Base-by-base conservation (phyloP, 345 rosid species). In the Microthlaspi erraticum region DNA sequence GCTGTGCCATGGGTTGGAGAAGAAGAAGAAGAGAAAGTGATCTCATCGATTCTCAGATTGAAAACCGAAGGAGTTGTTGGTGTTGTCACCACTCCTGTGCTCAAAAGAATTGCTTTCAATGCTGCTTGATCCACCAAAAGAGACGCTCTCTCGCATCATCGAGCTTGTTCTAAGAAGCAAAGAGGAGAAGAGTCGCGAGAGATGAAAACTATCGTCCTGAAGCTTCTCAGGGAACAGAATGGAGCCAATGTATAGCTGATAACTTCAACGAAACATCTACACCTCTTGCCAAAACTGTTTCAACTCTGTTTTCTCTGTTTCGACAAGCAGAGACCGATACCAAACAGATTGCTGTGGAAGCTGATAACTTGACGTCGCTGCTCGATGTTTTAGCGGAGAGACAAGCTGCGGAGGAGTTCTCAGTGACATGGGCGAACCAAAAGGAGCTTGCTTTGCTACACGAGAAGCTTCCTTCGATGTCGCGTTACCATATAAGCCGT, bases 1-100 rank as follows among this genome's bases (percentile, higher is more conserved):
- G 99, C 99, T 58, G 99, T 91, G 79, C 99, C 99, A 0, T 94
- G 99, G 99, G 91, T 89, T 13, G 99, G 97, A 19, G 92, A 91
- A 58, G 99, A 93, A 78, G 97, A 94, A 76, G 99, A 94, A 73
- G 96, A 87, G 68, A 91, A 85, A 71, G 99, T 94, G 19, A 84
- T 94, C 57, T 88, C 91, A 10, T 84, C 93, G 12, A 82, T 94
- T 44, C 74, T 84, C 23, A 81, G 81, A 52, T 85, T 94, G 32
- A 91, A 88, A 69, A 77, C 80, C 32, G 91, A 94, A 79, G 93
- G 88, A 20, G 60, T 86, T 59, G 56, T 86, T 59, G 56, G 64
- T 39, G 86, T 88, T 26, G 29, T 26, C 29, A 26, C 29, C 50
- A 80, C 82, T 8, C 92, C 97, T 53, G 88, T 91, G 14, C 67